Conservation (phyloP, 192 early-diverging fungal genomes). For the Coemansia sp. region DNA sequence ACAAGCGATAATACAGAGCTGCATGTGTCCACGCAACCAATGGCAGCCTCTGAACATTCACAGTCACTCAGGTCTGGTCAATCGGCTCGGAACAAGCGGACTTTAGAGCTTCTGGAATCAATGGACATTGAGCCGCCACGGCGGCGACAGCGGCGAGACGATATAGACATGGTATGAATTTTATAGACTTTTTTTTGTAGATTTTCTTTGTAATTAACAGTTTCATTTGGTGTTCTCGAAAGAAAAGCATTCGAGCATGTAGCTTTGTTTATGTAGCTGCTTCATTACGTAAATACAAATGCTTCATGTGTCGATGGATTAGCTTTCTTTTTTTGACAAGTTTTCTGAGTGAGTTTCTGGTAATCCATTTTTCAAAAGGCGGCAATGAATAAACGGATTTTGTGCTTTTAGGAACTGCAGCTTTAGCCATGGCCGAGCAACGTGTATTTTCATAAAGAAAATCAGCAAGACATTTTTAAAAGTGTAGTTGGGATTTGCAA, state of each 20-base stretch:
- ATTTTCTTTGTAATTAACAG: slow-evolving; percentile 5
- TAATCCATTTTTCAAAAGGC: neutral
- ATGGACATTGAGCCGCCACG: slow-evolving; percentile 52
- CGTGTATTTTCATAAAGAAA: too few species aligned
- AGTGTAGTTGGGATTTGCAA: neutral
- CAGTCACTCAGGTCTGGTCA: neutral
- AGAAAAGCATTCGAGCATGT: neutral
- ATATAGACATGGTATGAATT: slow-evolving; percentile 34
- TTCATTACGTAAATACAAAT: too few species aligned
- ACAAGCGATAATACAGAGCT: too few species aligned
- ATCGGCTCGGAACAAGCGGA: slow-evolving; percentile 14
- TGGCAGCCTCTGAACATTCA: too few species aligned
- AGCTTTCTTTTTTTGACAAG: neutral
- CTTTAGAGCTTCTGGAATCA: slow-evolving; percentile 21
- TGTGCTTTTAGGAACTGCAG: too few species aligned
- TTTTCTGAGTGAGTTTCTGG: neutral
- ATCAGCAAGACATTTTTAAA: neutral
- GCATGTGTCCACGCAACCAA: too few species aligned
- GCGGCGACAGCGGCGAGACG: slow-evolving; percentile 41
- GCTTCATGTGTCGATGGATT: neutral
- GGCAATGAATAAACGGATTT: neutral
- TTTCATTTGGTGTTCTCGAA: neutral
- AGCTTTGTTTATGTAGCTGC: neutral
- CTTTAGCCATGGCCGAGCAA: too few species aligned
- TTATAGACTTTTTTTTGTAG: slow-evolving; percentile 7